Evolutionary conservation across 805 yeast genomes (phyloP), one percentile per base, ranked within the genome.

Genomic region (Peterozyma xylosa): DNA sequence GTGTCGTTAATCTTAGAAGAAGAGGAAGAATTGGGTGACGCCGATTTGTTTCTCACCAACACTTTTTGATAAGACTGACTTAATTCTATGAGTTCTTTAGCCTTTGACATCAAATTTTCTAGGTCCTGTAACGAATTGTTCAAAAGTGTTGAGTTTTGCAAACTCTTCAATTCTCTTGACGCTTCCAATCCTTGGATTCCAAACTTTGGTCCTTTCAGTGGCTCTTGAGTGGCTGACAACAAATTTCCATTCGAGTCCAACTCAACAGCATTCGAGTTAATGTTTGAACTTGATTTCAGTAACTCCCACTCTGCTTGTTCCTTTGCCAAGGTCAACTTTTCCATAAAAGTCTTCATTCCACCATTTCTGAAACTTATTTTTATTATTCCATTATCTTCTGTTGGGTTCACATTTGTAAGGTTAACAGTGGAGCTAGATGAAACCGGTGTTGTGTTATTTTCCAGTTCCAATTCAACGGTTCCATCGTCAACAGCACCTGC

Each of bases 311-410:
- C 65, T 10, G 69, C 53, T 11, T 67, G 69, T 39, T 74, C 78
- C n/a, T 84, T 38, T 13, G 72, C 56, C 35, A 59, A 52, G 53
- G 60, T 58, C 2, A 77, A 58, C 42, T 75, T 70, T 17, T 68
- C 71, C 46, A 70, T 74, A 50, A 83, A 79, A 10, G 60, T 53
- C 36, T 65, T 59, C 15, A 80, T 81, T 7, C 95, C 95, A 5
- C 84, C 83, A 35, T 71, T 73, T 47, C 90, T 74, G 60, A 90
- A 90, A 53, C 95, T 84, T 30, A 88, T 44, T 57, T 86, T 87
- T 11, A 84, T 69, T 42, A 72, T 37, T 2, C 11, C 35, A 2
- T 33, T 9, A 34, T 72, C 72, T 61, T 17, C 46, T 50, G 3
- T 32, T 32, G 11, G 21, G 14, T 38, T 64, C 68, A 7, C 49